Base-by-base conservation (phyloP, 208 protist species). In the Wallacemonas sp. region DNA sequence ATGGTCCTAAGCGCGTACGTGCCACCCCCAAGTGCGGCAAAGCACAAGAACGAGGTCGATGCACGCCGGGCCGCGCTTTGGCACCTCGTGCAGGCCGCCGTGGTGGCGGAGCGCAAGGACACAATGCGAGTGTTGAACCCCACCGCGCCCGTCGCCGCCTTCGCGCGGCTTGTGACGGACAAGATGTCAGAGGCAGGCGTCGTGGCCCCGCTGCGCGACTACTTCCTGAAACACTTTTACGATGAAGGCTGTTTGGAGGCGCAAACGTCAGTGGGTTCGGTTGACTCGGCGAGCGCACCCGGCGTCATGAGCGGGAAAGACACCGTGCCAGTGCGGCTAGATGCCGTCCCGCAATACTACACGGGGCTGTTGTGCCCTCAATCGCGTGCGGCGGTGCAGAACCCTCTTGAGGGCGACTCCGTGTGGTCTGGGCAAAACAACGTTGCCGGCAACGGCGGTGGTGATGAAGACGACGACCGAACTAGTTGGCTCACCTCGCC, bases 51-150 rank as follows among this genome's bases (percentile, higher is more conserved):
- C 22, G 13, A 4, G 39, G 44, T 27, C 10, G 3, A 8, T 9
- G 21, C 39, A 21, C 10, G 4, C 2, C 33, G 32, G 12, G 57
- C 22, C n/a, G n/a, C n/a, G 39, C 21, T 63, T 60, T 39, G 34
- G 60, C 19, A 46, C 10, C 32, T 39, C 6, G 50, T 29, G 33
- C 27, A 27, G 33, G 21, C 46, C 10, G 22, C 32, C 6, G 37
- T 37, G 33, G 52, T 70, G 34, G 24, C 69, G 26, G 81, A 87
- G 66, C 46, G 76, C 0, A 66, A 75, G 42, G 81, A 87, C 63
- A 64, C 66, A 3, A 71, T 87, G 19, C 76, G 76, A n/a, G 55
- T 87, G 21, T 65, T 79, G 59, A 73, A 87, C 62, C 81, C 81
- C 3, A 80, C 68, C 10, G 38, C 64, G 19, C 41, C 45, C 6